Conservation (phyloP, 805 yeast species). For the Ogataea methanolica region DNA sequence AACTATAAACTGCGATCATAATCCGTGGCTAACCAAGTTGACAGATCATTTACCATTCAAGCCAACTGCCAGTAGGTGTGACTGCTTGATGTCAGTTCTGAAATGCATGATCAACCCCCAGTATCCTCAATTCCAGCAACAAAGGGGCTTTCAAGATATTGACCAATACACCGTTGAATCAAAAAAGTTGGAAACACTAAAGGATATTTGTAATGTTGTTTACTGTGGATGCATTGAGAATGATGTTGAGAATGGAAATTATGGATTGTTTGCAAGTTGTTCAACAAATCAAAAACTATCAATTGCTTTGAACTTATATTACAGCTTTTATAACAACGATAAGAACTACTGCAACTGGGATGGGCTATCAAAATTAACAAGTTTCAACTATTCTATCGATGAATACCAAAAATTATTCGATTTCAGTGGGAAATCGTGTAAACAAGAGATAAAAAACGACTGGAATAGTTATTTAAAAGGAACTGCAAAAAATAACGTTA, state of each 20-base stretch:
- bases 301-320: conserved; percentile 36
- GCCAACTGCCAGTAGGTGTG: conserved; percentile 40
- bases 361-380: conserved; percentile 13
- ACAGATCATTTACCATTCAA: conserved; percentile 31
- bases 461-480: conserved; percentile 22
- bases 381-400: conserved; percentile 10
- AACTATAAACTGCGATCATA: conserved; percentile 1
- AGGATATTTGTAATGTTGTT: conserved; percentile 31
- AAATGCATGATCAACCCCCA: conserved; percentile 31
- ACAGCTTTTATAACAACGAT: conserved; percentile 18
- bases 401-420: conserved; percentile 14
- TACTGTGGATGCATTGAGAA: conserved; percentile 37
- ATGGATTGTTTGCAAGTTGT: conserved; percentile 41
- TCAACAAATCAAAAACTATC: conserved; percentile 34
- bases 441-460: conserved; percentile 21
- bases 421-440: conserved; percentile 20
- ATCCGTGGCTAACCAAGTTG: conserved; percentile 9
- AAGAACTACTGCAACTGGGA: conserved; percentile 13
- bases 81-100: conserved; percentile 37
- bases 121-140: neutral
- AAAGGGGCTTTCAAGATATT: too few relatives aligned
- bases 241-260: conserved; percentile 34
- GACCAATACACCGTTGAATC: neutral
- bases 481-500: conserved; percentile 9
- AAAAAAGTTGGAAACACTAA: conserved; percentile 14